phyloP scores from a whole-genome alignment of 164 flowering plant species.

The Vitis riparia region DNA sequence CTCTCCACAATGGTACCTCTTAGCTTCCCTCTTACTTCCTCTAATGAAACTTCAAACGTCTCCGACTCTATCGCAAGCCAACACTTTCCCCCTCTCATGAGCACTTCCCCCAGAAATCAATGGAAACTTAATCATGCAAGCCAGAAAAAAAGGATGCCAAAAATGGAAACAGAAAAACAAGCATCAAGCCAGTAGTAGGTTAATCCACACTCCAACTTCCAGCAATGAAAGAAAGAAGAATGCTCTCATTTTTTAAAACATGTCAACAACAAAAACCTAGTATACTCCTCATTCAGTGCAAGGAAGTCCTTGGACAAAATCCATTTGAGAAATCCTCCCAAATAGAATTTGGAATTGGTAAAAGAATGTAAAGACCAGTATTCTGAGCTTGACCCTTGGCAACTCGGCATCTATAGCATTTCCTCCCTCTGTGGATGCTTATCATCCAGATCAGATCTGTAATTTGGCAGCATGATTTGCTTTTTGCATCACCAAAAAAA shows the following conservation, averaged over 20 bases:
- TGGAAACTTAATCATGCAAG: background rate
- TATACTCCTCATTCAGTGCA: slow-evolving; percentile 11
- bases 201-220: background rate
- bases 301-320: background rate
- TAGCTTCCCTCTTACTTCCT: no score
- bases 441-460: no score
- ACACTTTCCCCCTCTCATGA: no score
- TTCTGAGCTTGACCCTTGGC: slow-evolving; percentile 8
- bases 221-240: slow-evolving; percentile 1
- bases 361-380: slow-evolving; percentile 13
- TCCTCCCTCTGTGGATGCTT: no score
- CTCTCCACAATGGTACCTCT: no score
- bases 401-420: slow-evolving; percentile 7
- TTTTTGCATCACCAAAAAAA: no score
- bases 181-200: no score
- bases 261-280: slow-evolving; percentile 18
- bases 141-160: background rate
- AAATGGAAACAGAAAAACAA: background rate
- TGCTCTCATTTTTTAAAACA: slow-evolving; percentile 8
- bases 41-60: no score
- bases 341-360: slow-evolving; percentile 6
- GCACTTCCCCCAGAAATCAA: background rate
- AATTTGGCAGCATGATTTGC: no score
- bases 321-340: slow-evolving; percentile 18
- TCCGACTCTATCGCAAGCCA: no score